Evolutionary conservation across 176 grass and related monocot species (phyloP), one percentile per base, ranked within the genome.

Genomic region (Musa schizocarpa): DNA sequence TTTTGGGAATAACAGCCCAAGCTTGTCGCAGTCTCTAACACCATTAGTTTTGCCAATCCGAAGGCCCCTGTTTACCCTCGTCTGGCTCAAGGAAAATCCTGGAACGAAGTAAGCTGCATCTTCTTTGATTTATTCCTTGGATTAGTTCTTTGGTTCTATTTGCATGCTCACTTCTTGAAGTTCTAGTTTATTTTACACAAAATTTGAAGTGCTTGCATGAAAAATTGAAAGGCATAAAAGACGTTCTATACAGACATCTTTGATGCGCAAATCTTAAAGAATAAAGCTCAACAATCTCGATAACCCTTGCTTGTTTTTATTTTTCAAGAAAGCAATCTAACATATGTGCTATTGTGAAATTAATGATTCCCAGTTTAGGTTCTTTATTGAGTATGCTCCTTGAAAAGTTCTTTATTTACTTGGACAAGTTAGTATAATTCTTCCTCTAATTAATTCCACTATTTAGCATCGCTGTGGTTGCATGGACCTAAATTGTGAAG

Each of bases 61-160:
- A 97, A 97, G 76, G 88, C 90, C 52, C 94, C 90, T 29, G 87
- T 93, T 20, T 93, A 88, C 76, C 94, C 90, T 69, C 88, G 88
- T n/a, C 66, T 93, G 71, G 94, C 94, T 4, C 90, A 93, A 85
- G 90, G 94, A 69, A 97, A 93, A 85, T 86, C 81, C 72, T 97
- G 88, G 93, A 82, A 97, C 85, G 88, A 88, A 75, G 93, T 96
- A 76, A 90, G 87, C 80, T 51, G 27, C 65, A 24, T 73, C 68
- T 84, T 65, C 34, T 43, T 43, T 43, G 4, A 43, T 66, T 14
- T 54, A 73, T 76, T 27, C 67, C 76, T 80, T 17, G 63, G 8
- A 19, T 8, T 13, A n/a, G 8, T 12, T 51, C 16, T 52, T 71
- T 51, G 13, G 52, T 51, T 71, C 19, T 11, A 43, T 1, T 19